These are phyloP conservation scores for Peniophora sp. DNA, from an alignment of 1,284 basidiomycete genomes.

Conservation along the genomic window DNA sequence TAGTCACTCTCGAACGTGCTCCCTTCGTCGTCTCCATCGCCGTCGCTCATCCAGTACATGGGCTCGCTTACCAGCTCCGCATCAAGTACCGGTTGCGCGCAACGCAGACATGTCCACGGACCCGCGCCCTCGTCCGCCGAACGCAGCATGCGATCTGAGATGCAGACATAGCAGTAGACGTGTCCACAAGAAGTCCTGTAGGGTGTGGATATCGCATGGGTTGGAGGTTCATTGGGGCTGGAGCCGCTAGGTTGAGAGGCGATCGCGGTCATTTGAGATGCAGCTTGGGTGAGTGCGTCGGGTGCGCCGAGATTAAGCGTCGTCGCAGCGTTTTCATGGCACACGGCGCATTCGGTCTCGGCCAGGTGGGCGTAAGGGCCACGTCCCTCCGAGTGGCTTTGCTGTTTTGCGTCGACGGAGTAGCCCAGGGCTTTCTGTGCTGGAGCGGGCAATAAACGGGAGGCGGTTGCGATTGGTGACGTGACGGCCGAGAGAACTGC, in stretches of 20 bases:
- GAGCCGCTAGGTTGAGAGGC: not conserved
- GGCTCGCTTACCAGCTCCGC: constrained; percentile 35
- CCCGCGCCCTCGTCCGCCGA: constrained; percentile 57
- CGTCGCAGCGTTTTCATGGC: constrained; percentile 63
- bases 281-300: constrained; percentile 38
- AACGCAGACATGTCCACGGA: constrained; percentile 77
- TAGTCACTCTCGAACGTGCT: constrained; percentile 14
- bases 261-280: constrained; percentile 15
- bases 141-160: constrained; percentile 73
- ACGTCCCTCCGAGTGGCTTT: constrained; percentile 12
- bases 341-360: constrained; percentile 70
- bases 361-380: constrained; percentile 62
- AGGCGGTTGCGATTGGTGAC: constrained; percentile 22
- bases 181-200: constrained; percentile 76
- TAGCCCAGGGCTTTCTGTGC: constrained; percentile 5
- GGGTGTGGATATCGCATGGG: constrained; percentile 60
- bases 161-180: constrained; percentile 83
- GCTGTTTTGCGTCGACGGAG: constrained; percentile 15
- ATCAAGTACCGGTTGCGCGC: constrained; percentile 48
- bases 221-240: constrained; percentile 35
- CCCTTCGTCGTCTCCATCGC: constrained; percentile 24
- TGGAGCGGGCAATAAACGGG: constrained; percentile 26
- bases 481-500: constrained; percentile 33
- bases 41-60: constrained; percentile 15
- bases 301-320: constrained; percentile 47